Base-by-base conservation (phyloP, 805 yeast species). In the Starmera amethionina region DNA sequence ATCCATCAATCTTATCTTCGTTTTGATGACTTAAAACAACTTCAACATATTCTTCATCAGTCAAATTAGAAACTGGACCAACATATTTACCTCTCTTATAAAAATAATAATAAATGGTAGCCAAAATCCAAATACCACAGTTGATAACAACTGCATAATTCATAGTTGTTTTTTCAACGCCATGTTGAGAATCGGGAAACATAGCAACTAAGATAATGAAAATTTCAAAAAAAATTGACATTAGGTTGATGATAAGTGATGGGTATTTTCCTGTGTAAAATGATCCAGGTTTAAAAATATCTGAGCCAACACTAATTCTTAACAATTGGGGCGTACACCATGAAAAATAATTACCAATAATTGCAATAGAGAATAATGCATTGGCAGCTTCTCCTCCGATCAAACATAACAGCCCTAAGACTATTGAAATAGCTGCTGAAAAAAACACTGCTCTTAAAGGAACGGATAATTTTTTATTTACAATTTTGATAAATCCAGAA, bases 61-160 rank as follows among this genome's bases (percentile, higher is more conserved):
- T 32, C 39, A 50, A 40, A 39, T 48, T 50, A 25, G 50, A 45
- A 31, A 45, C 55, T 4, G 84, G 83, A 8, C 85, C 85, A 30
- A 65, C 54, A 62, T 73, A 78, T 53, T 64, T 59, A 46, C 68
- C 72, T 45, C 69, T 67, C 4, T 77, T 80, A 50, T 68, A 68
- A 7, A 64, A 56, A 40, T 55, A 66, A 56, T 73, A 78, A 55
- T 77, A 77, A 1, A 67, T 40, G 36, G 67, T 48, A 2, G 79
- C 64, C 25, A 75, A 59, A 6, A 72, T 44, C 80, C 81, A 75
- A 18, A 73, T 69, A 3, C 77, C 77, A 15, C 72, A 72, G 32
- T 74, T 77, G 42, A 79, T 76, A 4, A 75, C 82, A 47, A 69
- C 69, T 0, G 84, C 74, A 54, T 79, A 80, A 58, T 80, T 80